Conservation (phyloP, 257 asterid species). For the Cordia subcordata region DNA sequence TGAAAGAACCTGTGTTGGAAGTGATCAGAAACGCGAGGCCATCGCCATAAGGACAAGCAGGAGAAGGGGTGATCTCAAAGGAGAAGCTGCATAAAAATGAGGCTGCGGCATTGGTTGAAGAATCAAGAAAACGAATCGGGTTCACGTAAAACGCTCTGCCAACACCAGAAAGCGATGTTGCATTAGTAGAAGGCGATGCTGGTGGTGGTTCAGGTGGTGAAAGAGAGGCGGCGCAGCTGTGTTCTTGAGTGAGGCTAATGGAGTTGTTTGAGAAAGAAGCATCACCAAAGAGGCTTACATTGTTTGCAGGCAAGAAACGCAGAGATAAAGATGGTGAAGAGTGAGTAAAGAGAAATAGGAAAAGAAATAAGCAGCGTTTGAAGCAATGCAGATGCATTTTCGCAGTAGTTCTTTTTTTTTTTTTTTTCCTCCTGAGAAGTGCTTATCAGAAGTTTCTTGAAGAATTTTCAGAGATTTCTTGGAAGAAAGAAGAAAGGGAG, state of each 20-base stretch:
- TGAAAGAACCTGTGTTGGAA: conserved; percentile 33
- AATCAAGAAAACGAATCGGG: conserved; percentile 61
- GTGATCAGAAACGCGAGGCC: conserved; percentile 62
- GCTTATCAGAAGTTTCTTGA: conserved; percentile 2
- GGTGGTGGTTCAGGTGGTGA: conserved; percentile 9
- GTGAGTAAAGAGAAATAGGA: conserved; percentile 17
- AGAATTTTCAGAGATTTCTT: not conserved
- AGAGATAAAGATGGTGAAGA: conserved; percentile 28
- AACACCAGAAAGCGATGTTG: conserved; percentile 27
- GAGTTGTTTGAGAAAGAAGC: conserved; percentile 34
- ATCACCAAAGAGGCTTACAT: conserved; percentile 51
- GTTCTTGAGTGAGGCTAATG: conserved; percentile 44
- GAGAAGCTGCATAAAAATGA: conserved; percentile 68
- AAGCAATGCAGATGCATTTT: conserved; percentile 20
- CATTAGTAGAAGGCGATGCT: conserved; percentile 1
- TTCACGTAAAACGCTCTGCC: conserved; percentile 57
- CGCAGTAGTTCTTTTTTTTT: not conserved
- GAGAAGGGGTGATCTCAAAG: conserved; percentile 35
- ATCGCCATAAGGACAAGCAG: conserved; percentile 65
- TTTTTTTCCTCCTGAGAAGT: not conserved
- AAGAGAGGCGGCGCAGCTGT: conserved; percentile 27
- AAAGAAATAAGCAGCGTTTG: conserved; percentile 14
- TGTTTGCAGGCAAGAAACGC: conserved; percentile 24
- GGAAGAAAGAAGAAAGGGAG: too few relatives aligned
- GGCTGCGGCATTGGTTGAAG: conserved; percentile 37